Percentiles rank a stretch among this genome's conserved stretches.
Evolutionary conservation across 108 stramenopile species (phyloP).

Genomic region (Craspedostauros australis): DNA sequence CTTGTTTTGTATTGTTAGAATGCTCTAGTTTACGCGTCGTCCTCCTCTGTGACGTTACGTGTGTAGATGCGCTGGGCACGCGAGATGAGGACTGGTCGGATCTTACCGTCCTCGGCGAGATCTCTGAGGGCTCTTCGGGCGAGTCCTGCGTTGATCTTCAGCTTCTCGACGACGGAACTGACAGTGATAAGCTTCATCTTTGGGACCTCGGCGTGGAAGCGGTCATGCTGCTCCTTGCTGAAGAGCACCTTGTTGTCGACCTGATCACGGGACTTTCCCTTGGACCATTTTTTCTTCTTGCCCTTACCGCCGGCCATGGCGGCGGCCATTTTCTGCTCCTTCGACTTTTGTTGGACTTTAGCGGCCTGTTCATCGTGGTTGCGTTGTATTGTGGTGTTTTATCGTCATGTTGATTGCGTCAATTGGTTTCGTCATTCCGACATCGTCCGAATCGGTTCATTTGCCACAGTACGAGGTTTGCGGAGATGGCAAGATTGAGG

Average conservation of each 20-base stretch:
- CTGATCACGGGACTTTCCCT: constrained; percentile 99
- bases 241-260: constrained; percentile 99
- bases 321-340: constrained; percentile 99
- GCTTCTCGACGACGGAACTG: constrained; percentile 94
- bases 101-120: constrained; percentile 92
- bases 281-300: constrained; percentile 99
- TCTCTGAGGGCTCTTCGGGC: constrained; percentile 92
- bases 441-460: too few relatives aligned
- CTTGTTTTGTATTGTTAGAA: too few relatives aligned
- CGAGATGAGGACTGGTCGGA: constrained; percentile 86
- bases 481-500: too few relatives aligned
- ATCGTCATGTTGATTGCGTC: too few relatives aligned
- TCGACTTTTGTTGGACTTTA: constrained; percentile 99
- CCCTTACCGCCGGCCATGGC: constrained; percentile 99
- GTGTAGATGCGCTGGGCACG: constrained; percentile 97
- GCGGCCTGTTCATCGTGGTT: constrained; percentile 69
- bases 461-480: too few relatives aligned
- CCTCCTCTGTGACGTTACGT: constrained; percentile 79
- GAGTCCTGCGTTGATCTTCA: constrained; percentile 97
- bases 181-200: constrained; percentile 99
- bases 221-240: constrained; percentile 94
- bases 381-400: too few relatives aligned
- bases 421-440: too few relatives aligned
- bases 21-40: constrained; percentile 32
- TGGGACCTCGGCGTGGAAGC: constrained; percentile 94